Percentiles rank a stretch among this genome's conserved stretches.
phyloP scores from a whole-genome alignment of 129 eudicot genomes.

The Dittrichia graveolens region DNA sequence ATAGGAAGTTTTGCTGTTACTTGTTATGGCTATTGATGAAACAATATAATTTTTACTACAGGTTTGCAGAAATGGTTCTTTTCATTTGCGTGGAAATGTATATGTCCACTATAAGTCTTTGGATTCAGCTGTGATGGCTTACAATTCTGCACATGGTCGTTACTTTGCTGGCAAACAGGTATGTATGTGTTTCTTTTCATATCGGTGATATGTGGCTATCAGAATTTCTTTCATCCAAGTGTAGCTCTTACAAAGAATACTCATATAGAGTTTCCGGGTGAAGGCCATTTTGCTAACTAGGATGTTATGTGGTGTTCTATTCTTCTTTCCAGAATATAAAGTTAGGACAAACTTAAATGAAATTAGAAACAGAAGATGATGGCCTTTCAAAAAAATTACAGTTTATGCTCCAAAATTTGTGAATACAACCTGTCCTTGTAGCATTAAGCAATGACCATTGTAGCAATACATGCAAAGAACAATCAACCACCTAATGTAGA shows the following conservation, averaged over 20 bases:
- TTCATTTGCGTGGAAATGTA: conserved; percentile 93
- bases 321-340: conserved; percentile 11
- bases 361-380: not conserved
- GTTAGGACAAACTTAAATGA: not conserved
- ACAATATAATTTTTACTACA: conserved; percentile 31
- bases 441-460: too few relatives aligned
- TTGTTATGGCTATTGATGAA: conserved; percentile 23
- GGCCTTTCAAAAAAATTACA: conserved; percentile 3
- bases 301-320: conserved; percentile 9
- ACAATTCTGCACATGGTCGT: conserved; percentile 80
- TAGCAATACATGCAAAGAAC: too few relatives aligned
- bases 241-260: not conserved
- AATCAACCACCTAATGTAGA: too few relatives aligned
- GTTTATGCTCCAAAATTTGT: conserved; percentile 6
- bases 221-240: not conserved
- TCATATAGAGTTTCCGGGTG: not conserved
- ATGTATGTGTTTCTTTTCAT: not conserved
- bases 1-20: not conserved
- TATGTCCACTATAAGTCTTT: conserved; percentile 76
- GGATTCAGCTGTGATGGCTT: conserved; percentile 86
- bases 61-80: conserved; percentile 95
- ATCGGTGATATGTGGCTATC: conserved; percentile 4
- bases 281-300: not conserved
- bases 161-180: conserved; percentile 98
- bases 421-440: too few relatives aligned